Evolutionary conservation across 768 basidiomycete species (phyloP).

Genomic region (Mrakia hoshinonis): DNA sequence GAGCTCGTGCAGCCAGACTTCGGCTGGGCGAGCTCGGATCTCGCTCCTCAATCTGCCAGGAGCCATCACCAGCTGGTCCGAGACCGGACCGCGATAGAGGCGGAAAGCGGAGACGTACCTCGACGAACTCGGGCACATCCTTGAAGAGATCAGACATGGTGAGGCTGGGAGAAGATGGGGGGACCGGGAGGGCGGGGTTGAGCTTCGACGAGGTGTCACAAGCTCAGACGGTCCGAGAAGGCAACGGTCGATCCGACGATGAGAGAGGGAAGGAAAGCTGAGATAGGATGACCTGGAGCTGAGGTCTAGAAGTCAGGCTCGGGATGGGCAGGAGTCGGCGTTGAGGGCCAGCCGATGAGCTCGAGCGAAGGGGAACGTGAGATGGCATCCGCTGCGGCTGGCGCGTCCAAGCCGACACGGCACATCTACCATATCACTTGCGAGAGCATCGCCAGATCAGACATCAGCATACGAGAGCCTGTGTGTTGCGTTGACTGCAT

Average conservation of each 20-base stretch:
- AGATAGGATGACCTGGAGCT: slow-evolving; percentile 4
- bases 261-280: neutral
- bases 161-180: neutral
- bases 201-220: neutral
- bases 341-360: neutral
- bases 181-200: neutral
- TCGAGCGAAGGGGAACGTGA: neutral
- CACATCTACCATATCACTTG: too few species aligned
- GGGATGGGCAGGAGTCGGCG: neutral
- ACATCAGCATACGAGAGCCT: too few species aligned
- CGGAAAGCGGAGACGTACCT: slow-evolving; percentile 49
- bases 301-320: neutral
- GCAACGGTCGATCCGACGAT: neutral
- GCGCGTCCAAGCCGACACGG: too few species aligned
- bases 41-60: neutral
- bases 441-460: too few species aligned
- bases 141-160: slow-evolving; percentile 46
- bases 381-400: neutral
- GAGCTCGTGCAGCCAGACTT: neutral
- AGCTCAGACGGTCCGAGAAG: neutral
- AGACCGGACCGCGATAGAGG: too few species aligned
- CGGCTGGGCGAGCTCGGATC: slow-evolving; percentile 40
- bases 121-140: slow-evolving; percentile 93
- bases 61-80: neutral
- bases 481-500: too few species aligned